phyloP scores from a whole-genome alignment of 257 asterid species.

The Rhazya stricta region DNA sequence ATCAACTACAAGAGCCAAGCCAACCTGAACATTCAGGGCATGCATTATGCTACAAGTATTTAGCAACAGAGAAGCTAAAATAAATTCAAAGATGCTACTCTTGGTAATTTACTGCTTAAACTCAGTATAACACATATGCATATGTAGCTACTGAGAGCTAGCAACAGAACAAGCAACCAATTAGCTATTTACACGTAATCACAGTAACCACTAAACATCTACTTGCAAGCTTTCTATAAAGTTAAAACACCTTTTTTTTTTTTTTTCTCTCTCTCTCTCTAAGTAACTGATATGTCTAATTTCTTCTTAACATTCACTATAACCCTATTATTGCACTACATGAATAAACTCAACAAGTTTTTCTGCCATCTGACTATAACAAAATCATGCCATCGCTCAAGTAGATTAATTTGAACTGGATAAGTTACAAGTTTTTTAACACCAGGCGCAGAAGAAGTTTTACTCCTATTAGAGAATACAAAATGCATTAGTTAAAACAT shows the following conservation, averaged over 20 bases:
- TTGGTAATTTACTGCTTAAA: constrained; percentile 2
- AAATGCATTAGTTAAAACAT: not conserved
- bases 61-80: constrained; percentile 7
- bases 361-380: not conserved
- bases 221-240: not conserved
- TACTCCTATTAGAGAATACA: not conserved
- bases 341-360: not conserved
- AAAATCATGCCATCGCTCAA: not conserved
- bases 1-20: constrained; percentile 85
- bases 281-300: not conserved
- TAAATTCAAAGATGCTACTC: not conserved
- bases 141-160: not conserved
- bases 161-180: constrained; percentile 12
- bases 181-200: not conserved
- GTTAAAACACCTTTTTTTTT: not conserved
- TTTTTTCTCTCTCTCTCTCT: too few species aligned
- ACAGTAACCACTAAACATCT: not conserved
- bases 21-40: constrained; percentile 57
- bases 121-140: not conserved
- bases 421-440: not conserved
- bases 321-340: not conserved
- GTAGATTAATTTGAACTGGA: not conserved
- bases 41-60: not conserved
- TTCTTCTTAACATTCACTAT: not conserved
- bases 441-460: not conserved